These are phyloP conservation scores for Calonectria multiphialidica DNA, from an alignment of 2,329 filamentous ascomycete species.

Conservation along the genomic window DNA sequence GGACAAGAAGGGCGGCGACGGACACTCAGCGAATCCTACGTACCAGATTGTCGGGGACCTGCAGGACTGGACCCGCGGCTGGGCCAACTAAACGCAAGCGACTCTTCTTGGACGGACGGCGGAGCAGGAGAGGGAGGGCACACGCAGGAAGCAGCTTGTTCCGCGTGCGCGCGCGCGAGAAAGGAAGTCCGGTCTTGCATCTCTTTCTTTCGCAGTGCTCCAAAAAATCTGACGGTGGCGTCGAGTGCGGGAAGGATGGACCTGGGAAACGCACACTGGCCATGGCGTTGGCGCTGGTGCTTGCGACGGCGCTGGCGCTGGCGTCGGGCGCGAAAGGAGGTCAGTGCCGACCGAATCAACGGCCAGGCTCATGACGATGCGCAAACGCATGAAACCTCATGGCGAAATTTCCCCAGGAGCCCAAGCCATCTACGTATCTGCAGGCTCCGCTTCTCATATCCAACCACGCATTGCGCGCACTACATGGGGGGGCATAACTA, in stretches of 20 bases:
- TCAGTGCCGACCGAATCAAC: conserved; percentile 8
- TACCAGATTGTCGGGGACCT: conserved; percentile 56
- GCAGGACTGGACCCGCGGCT: conserved; percentile 51
- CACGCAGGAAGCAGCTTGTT: neutral
- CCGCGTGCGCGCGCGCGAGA: neutral
- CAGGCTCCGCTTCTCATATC: neutral
- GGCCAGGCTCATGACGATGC: neutral
- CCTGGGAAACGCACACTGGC: neutral
- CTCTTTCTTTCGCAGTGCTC: neutral
- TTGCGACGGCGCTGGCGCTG: conserved; percentile 17
- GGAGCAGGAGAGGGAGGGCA: neutral
- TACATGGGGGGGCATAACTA: neutral
- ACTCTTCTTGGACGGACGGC: neutral
- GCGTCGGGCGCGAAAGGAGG: conserved; percentile 2
- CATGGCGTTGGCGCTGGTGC: conserved; percentile 17
- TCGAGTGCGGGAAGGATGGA: conserved; percentile 4
- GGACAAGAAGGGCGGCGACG: conserved; percentile 56
- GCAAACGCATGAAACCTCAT: conserved; percentile 12
- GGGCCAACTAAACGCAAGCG: conserved; percentile 37
- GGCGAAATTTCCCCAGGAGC: conserved; percentile 8
- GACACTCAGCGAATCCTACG: conserved; percentile 56
- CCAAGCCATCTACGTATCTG: conserved; percentile 7
- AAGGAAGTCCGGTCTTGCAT: neutral
- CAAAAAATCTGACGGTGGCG: neutral
- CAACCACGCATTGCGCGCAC: neutral